These are phyloP conservation scores for Helenozyma rhizophorensis DNA, from an alignment of 805 yeast species.

Conservation along the genomic window DNA sequence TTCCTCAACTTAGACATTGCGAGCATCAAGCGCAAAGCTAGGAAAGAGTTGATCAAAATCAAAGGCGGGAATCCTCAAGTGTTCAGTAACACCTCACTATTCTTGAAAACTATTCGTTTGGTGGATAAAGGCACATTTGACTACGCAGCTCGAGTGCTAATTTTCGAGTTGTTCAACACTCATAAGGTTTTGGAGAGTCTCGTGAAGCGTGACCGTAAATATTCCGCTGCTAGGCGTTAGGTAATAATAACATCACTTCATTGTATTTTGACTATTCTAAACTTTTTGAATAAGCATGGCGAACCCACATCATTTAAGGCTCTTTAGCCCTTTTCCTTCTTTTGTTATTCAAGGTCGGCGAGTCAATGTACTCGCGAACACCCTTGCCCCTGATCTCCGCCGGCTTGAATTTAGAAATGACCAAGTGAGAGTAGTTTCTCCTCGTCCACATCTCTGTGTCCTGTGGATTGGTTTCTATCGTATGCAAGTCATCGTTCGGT, in stretches of 20 bases:
- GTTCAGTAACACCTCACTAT: slow-evolving; percentile 54
- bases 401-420: slow-evolving; percentile 32
- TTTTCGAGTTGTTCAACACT: slow-evolving; percentile 55
- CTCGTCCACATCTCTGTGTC: slow-evolving; percentile 35
- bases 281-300: too few relatives aligned
- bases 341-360: slow-evolving; percentile 6
- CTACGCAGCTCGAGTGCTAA: slow-evolving; percentile 56
- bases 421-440: slow-evolving; percentile 31
- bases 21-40: slow-evolving; percentile 51
- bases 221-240: slow-evolving; percentile 3
- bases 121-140: slow-evolving; percentile 59
- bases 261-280: too few relatives aligned
- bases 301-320: too few relatives aligned
- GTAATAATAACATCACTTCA: too few relatives aligned
- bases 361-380: slow-evolving; percentile 15
- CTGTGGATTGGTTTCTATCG: slow-evolving; percentile 37
- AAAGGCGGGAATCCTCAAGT: slow-evolving; percentile 46
- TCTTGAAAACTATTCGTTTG: slow-evolving; percentile 46
- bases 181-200: slow-evolving; percentile 49
- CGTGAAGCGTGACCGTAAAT: slow-evolving; percentile 42
- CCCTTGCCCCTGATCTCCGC: slow-evolving; percentile 21
- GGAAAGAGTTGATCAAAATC: slow-evolving; percentile 52
- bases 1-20: slow-evolving; percentile 42
- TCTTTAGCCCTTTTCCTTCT: slow-evolving; percentile 2
- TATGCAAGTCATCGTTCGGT: slow-evolving; percentile 31